Percentiles rank a stretch among this genome's conserved stretches.
phyloP scores from a whole-genome alignment of 345 rosid species.

The Clausena lansium region DNA sequence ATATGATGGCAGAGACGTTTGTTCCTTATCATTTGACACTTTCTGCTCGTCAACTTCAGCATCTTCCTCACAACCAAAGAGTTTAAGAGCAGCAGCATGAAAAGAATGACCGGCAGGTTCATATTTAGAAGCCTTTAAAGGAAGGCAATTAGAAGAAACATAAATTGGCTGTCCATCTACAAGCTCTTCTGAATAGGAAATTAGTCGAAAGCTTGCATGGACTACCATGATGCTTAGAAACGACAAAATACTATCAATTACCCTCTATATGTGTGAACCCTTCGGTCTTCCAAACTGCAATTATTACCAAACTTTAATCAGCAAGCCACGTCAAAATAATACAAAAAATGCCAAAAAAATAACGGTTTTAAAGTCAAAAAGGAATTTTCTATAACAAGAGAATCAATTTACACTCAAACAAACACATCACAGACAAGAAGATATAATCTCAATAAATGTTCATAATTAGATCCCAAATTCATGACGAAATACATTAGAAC shows the following conservation, averaged over 20 bases:
- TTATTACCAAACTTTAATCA: background rate
- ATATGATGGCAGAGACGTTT: constrained; percentile 55
- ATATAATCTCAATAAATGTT: background rate
- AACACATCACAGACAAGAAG: background rate
- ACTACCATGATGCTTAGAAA: constrained; percentile 30
- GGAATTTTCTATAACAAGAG: background rate
- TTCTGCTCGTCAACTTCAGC: constrained; percentile 49
- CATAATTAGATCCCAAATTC: background rate
- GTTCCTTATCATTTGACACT: constrained; percentile 59
- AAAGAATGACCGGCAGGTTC: constrained; percentile 97
- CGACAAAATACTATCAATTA: background rate
- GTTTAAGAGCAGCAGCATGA: constrained; percentile 81
- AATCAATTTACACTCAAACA: background rate
- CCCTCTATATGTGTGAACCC: background rate
- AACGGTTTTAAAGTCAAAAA: background rate
- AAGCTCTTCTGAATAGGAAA: constrained; percentile 77
- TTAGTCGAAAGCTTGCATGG: constrained; percentile 40
- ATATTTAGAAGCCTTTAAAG: constrained; percentile 66
- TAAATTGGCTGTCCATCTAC: constrained; percentile 67
- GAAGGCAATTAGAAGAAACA: constrained; percentile 77
- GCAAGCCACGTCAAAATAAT: background rate
- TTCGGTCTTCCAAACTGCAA: constrained; percentile 9
- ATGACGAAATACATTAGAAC: background rate
- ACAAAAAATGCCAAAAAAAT: background rate
- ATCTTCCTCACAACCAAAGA: constrained; percentile 69